Conservation (phyloP, 75 land plant species). For the Chamaecyparis obtusa region DNA sequence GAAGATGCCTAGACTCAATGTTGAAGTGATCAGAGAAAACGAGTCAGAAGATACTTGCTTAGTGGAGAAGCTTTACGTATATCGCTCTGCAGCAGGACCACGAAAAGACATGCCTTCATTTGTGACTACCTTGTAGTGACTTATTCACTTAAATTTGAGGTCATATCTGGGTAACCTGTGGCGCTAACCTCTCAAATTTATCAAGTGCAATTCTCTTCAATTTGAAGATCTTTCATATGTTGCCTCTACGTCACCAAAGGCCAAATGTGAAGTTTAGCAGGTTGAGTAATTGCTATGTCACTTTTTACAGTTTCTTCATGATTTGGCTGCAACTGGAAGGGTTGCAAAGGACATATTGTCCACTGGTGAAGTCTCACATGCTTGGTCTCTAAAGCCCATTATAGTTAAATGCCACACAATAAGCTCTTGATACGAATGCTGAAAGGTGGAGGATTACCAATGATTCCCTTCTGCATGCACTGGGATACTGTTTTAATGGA, state of each 20-base stretch:
- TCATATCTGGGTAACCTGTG: background rate
- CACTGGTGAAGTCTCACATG: background rate
- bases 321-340: conserved; percentile 9
- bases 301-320: conserved; percentile 3
- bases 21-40: conserved; percentile 59
- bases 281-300: background rate
- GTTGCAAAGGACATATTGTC: background rate
- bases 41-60: conserved; percentile 14
- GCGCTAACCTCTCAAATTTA: background rate
- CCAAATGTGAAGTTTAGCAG: background rate
- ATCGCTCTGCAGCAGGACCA: conserved; percentile 79
- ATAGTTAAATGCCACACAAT: conserved; percentile 10
- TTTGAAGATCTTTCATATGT: background rate
- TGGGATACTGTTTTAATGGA: conserved; percentile 2
- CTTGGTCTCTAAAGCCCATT: background rate
- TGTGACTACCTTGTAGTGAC: conserved; percentile 46
- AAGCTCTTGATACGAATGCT: background rate
- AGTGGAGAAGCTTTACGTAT: conserved; percentile 79
- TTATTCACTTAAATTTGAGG: background rate
- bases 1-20: conserved; percentile 61
- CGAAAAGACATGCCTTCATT: conserved; percentile 72
- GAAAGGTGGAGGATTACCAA: conserved; percentile 14
- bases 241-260: conserved; percentile 4
- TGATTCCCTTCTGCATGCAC: conserved; percentile 11
- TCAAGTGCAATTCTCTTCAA: background rate